These are phyloP conservation scores for Multifurca ochricompacta DNA, from an alignment of 768 basidiomycete genomes.

Conservation along the genomic window DNA sequence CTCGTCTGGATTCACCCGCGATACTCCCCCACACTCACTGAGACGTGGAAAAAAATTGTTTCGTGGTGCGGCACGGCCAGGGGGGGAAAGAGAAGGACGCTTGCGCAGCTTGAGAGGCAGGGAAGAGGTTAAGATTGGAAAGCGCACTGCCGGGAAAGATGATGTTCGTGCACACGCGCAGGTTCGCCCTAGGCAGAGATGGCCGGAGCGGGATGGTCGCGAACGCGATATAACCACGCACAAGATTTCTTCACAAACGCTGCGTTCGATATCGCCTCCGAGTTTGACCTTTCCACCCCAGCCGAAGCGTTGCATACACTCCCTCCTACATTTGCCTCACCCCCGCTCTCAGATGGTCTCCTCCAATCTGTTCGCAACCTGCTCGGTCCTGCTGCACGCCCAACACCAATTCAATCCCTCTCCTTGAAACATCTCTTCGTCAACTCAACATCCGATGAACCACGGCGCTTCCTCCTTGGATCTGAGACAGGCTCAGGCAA, in stretches of 20 bases:
- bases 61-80: not conserved
- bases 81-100: not conserved
- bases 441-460: conserved; percentile 31
- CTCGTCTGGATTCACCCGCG: conserved; percentile 2
- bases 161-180: not conserved
- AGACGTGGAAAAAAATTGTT: not conserved
- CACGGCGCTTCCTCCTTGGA: conserved; percentile 55
- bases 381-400: conserved; percentile 47
- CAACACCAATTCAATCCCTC: conserved; percentile 76
- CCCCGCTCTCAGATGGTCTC: conserved; percentile 62
- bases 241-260: not conserved
- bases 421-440: conserved; percentile 58
- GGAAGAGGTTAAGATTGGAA: not conserved
- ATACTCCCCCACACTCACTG: not conserved
- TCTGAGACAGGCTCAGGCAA: conserved; percentile 91
- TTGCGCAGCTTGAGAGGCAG: not conserved
- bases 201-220: not conserved
- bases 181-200: not conserved
- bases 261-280: conserved; percentile 23
- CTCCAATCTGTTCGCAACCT: conserved; percentile 47
- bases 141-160: not conserved
- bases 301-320: conserved; percentile 26
- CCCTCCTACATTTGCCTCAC: conserved; percentile 47
- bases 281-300: conserved; percentile 32
- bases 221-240: not conserved